Evolutionary conservation across 169 alveolate species (phyloP), one percentile per base, ranked within the genome.

Genomic region (Cryptosporidium ubiquitum): DNA sequence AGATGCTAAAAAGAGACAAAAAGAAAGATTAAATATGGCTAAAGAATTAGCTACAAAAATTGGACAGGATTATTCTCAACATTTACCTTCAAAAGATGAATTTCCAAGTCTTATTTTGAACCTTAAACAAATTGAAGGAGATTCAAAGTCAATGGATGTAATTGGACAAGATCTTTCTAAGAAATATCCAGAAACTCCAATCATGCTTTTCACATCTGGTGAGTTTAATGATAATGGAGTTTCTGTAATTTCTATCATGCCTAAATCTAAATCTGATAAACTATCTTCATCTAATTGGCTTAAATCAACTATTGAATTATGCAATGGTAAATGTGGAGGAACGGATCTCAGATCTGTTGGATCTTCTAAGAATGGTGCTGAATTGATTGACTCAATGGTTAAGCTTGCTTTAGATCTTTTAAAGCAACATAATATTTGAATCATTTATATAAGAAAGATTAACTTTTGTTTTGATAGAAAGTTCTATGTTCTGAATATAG

Each of bases 251-350:
- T 37, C 89, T 20, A 40, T 79, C 10, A 69, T 79, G 49, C 89
- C 89, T 4, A 58, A 79, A 26, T 23, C 79, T 6, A 29, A 31
- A 26, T 23, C 57, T 58, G 75, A 58, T 35, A 37, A 20, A 49
- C 29, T 79, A 39, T n/a, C 68, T 37, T 58, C 79, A 29, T 44
- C 23, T 2, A 31, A 20, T 18, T 79, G 89, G 89, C 35, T 79
- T 29, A 58, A 79, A 58, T 60, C 89, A 37, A 79, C 89, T 5
- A 18, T 79, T 14, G 79, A 79, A 20, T 26, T 79, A 42, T 79
- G 79, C 40, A 39, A 29, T 42, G 89, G 89, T 33, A 79, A 79
- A 52, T 79, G 89, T 66, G 89, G 89, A 18, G 89, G 89, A 23
- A 79, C 47, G 9, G 75, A 61, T 26, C n/a, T 40, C 9, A 35